Base-by-base conservation (phyloP, 352 stramenopile genomes). In the Phytophthora citrophthora region DNA sequence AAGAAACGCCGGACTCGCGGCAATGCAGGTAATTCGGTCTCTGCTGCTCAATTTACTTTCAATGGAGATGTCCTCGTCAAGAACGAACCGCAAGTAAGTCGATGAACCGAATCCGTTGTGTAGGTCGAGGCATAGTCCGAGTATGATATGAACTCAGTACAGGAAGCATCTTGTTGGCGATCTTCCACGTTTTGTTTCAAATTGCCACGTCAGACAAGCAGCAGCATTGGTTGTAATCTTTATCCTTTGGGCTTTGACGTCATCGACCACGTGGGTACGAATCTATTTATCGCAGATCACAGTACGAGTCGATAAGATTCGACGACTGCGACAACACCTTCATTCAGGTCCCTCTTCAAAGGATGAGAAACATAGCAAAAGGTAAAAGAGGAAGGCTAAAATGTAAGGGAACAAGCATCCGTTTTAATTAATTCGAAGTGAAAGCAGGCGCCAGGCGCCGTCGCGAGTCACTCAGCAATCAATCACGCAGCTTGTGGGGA, bases 1-100 rank as follows among this genome's bases (percentile, higher is more conserved):
- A 87, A 87, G 51, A 73, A 76, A 31, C 62, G 73, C 26, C 68
- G 71, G 20, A 68, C 63, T 39, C 43, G 53, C 24, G 54, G 20
- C n/a, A 49, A 31, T n/a, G 31, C 45, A 13, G 51, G 10, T 12
- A 54, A 41, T 16, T 31, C 18, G 8, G 60, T 31, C 13, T 39
- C 46, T 11, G 13, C 18, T 18, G 31, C 20, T 10, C 38, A 29
- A 41, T 13, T 46, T 43, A 23, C 12, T 1, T 50, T 29, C 15
- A 32, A 36, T 24, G 38, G 43, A 9, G n/a, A 63, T 36, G 45
- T 23, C 10, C 40, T 68, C 15, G 45, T 74, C 24, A 74, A 77
- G 45, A 77, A 58, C 48, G 64, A 77, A 45, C 43, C 40, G 32
- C 20, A 66, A 10, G 20, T 38, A 41, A 40, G 23, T 27, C 51